Percentiles rank a stretch among this genome's conserved stretches.
phyloP scores from a whole-genome alignment of 768 basidiomycete genomes.

The Naganishia vaughanmartiniae region DNA sequence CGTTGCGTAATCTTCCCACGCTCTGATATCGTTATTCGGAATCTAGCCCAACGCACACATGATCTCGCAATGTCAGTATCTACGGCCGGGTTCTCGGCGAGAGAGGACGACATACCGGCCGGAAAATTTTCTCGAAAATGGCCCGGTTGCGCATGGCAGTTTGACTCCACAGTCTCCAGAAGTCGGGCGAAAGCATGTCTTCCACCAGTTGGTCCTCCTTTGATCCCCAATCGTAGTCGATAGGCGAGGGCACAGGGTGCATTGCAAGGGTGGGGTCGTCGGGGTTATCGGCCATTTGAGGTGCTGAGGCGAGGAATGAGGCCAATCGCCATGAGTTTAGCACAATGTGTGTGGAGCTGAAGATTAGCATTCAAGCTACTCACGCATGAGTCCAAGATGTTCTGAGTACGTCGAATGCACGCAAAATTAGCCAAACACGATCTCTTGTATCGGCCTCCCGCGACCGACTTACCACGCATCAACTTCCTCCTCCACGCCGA shows the following conservation, averaged over 20 bases:
- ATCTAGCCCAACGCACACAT: not conserved
- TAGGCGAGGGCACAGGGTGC: slow-evolving; percentile 71
- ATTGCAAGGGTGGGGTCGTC: slow-evolving; percentile 59
- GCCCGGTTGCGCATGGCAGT: slow-evolving; percentile 79
- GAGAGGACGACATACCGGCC: slow-evolving; percentile 58
- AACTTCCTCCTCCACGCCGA: slow-evolving; percentile 76
- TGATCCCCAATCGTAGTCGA: slow-evolving; percentile 64
- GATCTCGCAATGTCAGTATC: not conserved
- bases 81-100: not conserved
- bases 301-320: slow-evolving; percentile 56
- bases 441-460: not conserved
- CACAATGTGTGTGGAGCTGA: not conserved
- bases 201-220: slow-evolving; percentile 67
- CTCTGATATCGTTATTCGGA: slow-evolving; percentile 68
- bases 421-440: slow-evolving; percentile 31
- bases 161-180: slow-evolving; percentile 62
- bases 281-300: slow-evolving; percentile 55
- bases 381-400: slow-evolving; percentile 34
- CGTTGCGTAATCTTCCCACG: slow-evolving; percentile 73
- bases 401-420: slow-evolving; percentile 31
- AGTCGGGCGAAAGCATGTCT: slow-evolving; percentile 71
- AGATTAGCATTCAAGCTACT: not conserved
- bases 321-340: no score
- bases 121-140: slow-evolving; percentile 81
- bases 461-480: slow-evolving; percentile 63